These are phyloP conservation scores for Plantago elongata DNA, from an alignment of 257 asterid species.

Conservation along the genomic window DNA sequence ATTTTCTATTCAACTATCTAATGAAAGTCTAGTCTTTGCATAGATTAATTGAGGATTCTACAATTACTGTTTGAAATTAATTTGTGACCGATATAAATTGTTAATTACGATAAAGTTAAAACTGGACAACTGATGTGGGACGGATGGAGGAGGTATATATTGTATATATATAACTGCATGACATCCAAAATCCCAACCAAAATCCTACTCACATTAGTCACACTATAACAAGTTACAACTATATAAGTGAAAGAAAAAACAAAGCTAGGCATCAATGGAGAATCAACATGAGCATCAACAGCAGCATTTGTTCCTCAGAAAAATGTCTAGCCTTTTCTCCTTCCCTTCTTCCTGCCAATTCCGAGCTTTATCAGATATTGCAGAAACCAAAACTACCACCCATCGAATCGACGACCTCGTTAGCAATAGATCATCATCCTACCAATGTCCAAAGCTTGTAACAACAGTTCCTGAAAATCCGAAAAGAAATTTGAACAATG, in stretches of 20 bases:
- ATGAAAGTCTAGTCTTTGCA: too few species aligned
- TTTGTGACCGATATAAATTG: too few species aligned
- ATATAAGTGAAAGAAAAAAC: too few species aligned
- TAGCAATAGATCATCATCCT: background rate
- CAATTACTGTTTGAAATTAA: too few species aligned
- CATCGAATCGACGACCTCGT: background rate
- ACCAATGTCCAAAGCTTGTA: background rate
- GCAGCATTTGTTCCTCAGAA: slow-evolving; percentile 24
- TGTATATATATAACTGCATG: too few species aligned
- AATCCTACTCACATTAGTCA: too few species aligned
- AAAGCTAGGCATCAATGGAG: slow-evolving; percentile 24
- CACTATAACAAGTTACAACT: too few species aligned
- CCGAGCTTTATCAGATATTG: slow-evolving; percentile 30
- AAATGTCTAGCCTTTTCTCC: slow-evolving; percentile 38
- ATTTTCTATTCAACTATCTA: too few species aligned
- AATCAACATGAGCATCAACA: slow-evolving; percentile 2
- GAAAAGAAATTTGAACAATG: background rate
- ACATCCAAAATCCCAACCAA: background rate
- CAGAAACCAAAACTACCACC: slow-evolving; percentile 18
- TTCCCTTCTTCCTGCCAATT: slow-evolving; percentile 41
- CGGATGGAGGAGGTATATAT: too few species aligned
- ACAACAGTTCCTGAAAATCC: background rate
- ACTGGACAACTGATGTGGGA: too few species aligned
- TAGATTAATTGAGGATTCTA: too few species aligned
- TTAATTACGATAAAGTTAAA: too few species aligned